Evolutionary conservation across 225 moss, liverwort and hornwort species (phyloP).

Genomic region (Lunularia cruciata): DNA sequence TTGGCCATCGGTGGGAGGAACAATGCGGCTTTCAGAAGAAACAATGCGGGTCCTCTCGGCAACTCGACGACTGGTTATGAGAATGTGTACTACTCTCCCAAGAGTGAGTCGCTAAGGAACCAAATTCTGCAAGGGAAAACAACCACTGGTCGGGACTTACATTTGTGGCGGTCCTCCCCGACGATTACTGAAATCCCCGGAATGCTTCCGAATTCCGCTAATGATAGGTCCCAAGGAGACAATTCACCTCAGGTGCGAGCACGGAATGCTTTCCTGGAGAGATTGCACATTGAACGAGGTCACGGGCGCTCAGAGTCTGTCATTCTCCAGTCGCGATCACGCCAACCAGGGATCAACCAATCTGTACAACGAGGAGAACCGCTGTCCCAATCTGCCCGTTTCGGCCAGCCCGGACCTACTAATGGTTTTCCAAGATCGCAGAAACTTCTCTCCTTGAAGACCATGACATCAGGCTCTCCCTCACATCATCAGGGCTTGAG

Average conservation of each 20-base stretch:
- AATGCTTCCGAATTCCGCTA: neutral
- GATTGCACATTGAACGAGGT: neutral
- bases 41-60: neutral
- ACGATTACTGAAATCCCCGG: neutral
- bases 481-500: neutral
- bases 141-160: neutral
- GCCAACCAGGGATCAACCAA: neutral
- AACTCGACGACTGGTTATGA: neutral
- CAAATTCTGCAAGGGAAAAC: neutral
- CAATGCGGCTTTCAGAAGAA: neutral
- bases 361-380: neutral
- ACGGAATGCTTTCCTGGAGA: neutral
- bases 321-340: neutral
- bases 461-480: neutral
- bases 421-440: neutral
- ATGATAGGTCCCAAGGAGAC: neutral
- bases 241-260: neutral
- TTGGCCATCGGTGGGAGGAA: neutral
- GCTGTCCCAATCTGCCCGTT: constrained; percentile 1
- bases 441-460: too few species aligned
- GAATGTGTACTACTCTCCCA: neutral
- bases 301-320: too few species aligned
- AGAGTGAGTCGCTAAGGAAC: neutral
- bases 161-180: neutral
- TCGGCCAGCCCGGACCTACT: neutral